phyloP scores from a whole-genome alignment of 805 yeast genomes.

The Soucietia sequanensis region DNA sequence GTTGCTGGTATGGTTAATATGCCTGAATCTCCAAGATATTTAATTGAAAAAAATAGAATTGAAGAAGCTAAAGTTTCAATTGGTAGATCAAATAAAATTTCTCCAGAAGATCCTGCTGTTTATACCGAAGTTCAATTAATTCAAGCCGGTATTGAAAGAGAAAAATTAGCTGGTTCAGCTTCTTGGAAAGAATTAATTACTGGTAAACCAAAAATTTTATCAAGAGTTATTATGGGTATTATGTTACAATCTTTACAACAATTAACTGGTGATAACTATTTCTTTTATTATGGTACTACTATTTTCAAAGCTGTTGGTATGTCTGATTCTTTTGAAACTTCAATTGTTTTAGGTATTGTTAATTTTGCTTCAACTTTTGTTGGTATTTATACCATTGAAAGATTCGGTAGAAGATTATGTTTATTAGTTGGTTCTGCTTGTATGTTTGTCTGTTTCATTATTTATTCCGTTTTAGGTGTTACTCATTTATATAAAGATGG shows the following conservation, averaged over 20 bases:
- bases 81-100: constrained; percentile 55
- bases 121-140: constrained; percentile 52
- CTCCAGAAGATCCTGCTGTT: constrained; percentile 53
- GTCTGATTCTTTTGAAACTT: constrained; percentile 51
- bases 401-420: constrained; percentile 47
- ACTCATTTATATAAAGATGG: constrained; percentile 42
- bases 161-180: constrained; percentile 61
- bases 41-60: constrained; percentile 47
- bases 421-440: constrained; percentile 43
- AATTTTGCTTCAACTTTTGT: constrained; percentile 55
- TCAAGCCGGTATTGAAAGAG: constrained; percentile 60
- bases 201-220: constrained; percentile 62
- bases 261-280: constrained; percentile 57
- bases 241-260: constrained; percentile 60
- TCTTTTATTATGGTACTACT: constrained; percentile 60
- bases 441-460: constrained; percentile 55
- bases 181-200: constrained; percentile 61
- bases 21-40: constrained; percentile 70
- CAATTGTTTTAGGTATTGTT: constrained; percentile 53
- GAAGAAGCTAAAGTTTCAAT: constrained; percentile 56
- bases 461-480: constrained; percentile 63
- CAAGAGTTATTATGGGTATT: constrained; percentile 56
- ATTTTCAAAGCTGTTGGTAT: constrained; percentile 52
- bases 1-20: constrained; percentile 51
- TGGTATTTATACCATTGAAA: constrained; percentile 50